Evolutionary conservation across 345 rosid species (phyloP).

Genomic region (Erucastrum elatum): DNA sequence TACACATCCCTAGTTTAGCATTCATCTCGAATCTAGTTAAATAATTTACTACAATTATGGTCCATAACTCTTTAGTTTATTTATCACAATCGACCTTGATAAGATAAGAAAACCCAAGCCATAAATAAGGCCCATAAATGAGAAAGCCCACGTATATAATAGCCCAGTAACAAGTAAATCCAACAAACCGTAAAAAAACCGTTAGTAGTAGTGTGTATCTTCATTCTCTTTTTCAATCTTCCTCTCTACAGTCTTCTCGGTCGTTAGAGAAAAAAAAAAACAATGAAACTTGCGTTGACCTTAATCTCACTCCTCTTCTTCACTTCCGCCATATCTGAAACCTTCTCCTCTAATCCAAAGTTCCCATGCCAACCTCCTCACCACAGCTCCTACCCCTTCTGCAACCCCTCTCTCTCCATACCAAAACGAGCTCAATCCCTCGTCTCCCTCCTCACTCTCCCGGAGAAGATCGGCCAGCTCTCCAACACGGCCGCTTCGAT

Average conservation of each 20-base stretch:
- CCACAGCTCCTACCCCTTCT: conserved; percentile 55
- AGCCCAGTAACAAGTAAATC: no score
- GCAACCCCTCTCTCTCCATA: conserved; percentile 62
- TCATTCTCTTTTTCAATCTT: neutral
- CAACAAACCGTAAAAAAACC: no score
- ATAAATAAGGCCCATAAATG: no score
- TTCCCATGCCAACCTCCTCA: conserved; percentile 67
- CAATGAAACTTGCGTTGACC: conserved; percentile 26
- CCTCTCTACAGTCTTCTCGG: neutral
- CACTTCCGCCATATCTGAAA: conserved; percentile 35
- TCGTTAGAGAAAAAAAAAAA: conserved; percentile 5
- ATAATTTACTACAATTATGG: neutral
- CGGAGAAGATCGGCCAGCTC: conserved; percentile 70
- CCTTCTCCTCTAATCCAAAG: conserved; percentile 27
- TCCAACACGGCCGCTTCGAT: conserved; percentile 66
- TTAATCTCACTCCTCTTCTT: conserved; percentile 22
- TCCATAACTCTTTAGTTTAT: neutral
- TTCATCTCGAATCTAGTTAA: neutral
- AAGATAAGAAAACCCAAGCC: neutral
- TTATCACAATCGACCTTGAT: neutral
- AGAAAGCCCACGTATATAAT: no score
- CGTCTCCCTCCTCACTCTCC: conserved; percentile 66
- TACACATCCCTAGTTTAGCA: no score
- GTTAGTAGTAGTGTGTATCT: neutral
- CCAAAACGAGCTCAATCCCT: conserved; percentile 62